These are phyloP conservation scores for Coix lacrymajobi DNA, from an alignment of 176 grass and related monocot species.

Conservation along the genomic window DNA sequence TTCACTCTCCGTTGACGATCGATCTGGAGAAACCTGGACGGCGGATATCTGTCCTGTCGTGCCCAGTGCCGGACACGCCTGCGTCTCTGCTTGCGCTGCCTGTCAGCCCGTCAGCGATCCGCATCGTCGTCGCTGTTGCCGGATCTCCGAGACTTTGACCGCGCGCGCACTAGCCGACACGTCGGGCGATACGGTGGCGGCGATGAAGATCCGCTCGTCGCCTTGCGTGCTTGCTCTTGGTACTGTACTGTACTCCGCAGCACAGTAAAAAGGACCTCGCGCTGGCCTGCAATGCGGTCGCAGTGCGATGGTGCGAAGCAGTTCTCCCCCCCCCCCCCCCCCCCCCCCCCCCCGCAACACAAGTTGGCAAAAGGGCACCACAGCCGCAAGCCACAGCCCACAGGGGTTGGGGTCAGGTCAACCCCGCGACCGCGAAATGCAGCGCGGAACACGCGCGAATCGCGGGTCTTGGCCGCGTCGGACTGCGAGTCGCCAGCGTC, in stretches of 20 bases:
- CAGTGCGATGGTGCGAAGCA: neutral
- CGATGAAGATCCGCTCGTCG: neutral
- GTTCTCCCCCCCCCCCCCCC: neutral
- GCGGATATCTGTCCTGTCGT: neutral
- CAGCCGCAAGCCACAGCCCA: neutral
- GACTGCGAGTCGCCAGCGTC: neutral
- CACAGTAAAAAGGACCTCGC: neutral
- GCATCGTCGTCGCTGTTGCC: neutral
- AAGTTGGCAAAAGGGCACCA: neutral
- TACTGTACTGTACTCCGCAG: no score
- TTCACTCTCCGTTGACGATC: neutral
- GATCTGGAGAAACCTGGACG: neutral
- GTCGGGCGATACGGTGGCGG: neutral
- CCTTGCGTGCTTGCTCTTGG: neutral
- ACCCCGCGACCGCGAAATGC: neutral
- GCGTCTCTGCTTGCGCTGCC: neutral
- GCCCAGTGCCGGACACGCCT: neutral
- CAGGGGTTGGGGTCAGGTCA: neutral
- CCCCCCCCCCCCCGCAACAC: neutral
- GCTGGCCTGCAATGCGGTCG: neutral
- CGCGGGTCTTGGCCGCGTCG: slow-evolving; percentile 9
- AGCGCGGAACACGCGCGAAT: neutral
- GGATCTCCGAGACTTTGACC: neutral
- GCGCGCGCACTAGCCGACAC: neutral
- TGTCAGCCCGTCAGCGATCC: neutral